Percentiles rank a stretch among this genome's conserved stretches.
Conservation (phyloP, 1,139 yeast species). For the Taiozyma sp. region DNA sequence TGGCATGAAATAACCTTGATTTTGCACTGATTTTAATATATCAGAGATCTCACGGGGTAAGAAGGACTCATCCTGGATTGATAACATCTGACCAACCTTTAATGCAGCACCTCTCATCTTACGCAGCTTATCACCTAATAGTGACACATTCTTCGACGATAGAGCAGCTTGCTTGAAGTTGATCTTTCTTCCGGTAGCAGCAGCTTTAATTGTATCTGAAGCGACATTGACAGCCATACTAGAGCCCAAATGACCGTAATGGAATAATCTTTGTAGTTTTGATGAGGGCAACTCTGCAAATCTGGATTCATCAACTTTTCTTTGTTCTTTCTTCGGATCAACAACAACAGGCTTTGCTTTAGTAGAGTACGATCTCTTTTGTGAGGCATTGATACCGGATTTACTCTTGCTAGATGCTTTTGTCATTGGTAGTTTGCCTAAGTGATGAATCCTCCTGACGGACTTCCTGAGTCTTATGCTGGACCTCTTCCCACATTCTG, state of each 20-base stretch:
- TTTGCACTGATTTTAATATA: conserved; percentile 79
- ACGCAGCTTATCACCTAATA: conserved; percentile 81
- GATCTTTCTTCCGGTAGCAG: conserved; percentile 48
- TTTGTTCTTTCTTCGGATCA: conserved; percentile 1
- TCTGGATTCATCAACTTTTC: conserved; percentile 10
- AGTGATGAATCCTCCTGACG: not conserved
- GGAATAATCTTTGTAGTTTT: conserved; percentile 80
- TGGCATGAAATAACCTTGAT: conserved; percentile 96
- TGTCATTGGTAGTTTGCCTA: not conserved
- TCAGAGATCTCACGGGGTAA: conserved; percentile 82
- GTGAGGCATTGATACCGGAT: not conserved
- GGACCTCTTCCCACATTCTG: not conserved
- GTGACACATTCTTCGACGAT: conserved; percentile 78
- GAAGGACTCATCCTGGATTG: conserved; percentile 85
- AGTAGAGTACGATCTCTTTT: conserved; percentile 17
- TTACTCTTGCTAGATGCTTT: not conserved
- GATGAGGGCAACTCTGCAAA: conserved; percentile 73
- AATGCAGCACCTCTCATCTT: conserved; percentile 98
- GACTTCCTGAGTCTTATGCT: not conserved
- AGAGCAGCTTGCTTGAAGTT: conserved; percentile 58
- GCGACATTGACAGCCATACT: conserved; percentile 86
- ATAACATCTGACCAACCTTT: conserved; percentile 91
- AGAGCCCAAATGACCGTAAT: conserved; percentile 90
- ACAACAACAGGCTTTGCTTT: conserved; percentile 9
- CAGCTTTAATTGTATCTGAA: conserved; percentile 66